These are phyloP conservation scores for Trypanosomatidae sp. DNA, from an alignment of 208 protist species.

Conservation along the genomic window DNA sequence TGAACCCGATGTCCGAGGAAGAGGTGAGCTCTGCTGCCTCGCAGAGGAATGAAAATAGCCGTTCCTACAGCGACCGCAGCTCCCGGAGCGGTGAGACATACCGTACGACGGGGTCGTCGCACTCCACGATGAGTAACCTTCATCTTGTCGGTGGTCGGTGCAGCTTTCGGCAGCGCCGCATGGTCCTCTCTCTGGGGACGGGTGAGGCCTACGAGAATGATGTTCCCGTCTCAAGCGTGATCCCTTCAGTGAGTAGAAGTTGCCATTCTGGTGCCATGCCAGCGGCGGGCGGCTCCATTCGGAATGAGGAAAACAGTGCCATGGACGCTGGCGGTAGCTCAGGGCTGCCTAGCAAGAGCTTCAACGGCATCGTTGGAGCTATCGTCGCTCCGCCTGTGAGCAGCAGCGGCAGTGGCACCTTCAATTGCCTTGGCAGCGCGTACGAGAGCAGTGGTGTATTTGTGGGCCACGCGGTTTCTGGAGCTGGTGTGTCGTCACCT, in stretches of 20 bases:
- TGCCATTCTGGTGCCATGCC: background rate
- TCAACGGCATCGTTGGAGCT: background rate
- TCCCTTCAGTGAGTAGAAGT: background rate
- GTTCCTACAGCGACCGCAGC: constrained; percentile 7
- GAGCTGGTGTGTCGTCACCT: background rate
- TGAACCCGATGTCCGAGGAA: constrained; percentile 7
- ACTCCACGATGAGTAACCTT: constrained; percentile 14
- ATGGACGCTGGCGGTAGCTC: background rate
- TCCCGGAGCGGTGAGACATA: constrained; percentile 13
- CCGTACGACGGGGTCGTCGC: constrained; percentile 10
- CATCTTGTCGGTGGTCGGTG: background rate
- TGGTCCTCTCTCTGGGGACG: constrained; percentile 12
- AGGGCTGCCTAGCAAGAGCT: background rate
- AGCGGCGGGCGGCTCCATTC: background rate
- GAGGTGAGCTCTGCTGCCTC: constrained; percentile 5
- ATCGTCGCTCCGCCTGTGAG: background rate
- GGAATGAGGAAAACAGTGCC: background rate
- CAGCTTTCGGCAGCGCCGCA: constrained; percentile 4
- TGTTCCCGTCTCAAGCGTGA: background rate
- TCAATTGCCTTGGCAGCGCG: background rate
- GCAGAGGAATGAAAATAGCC: background rate
- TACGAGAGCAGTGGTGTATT: background rate
- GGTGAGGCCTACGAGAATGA: constrained; percentile 8
- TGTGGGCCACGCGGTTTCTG: background rate
- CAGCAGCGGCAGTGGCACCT: background rate